Conservation (phyloP, 306 rosid species). For the Cucumis cinereus region DNA sequence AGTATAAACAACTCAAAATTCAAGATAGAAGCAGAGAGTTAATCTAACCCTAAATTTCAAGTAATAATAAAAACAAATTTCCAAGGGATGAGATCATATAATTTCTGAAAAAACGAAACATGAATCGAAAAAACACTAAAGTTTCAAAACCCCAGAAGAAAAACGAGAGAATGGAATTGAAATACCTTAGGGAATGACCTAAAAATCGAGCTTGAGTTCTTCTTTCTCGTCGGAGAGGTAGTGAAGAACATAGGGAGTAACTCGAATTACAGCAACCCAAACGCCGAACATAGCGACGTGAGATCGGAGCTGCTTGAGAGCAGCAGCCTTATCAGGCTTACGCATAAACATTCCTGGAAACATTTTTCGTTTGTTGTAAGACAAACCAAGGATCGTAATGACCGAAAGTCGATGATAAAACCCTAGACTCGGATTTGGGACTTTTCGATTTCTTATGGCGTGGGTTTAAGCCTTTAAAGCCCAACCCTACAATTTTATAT, state of each 20-base stretch:
- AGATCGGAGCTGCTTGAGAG: slow-evolving; percentile 68
- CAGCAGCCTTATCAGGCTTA: slow-evolving; percentile 79
- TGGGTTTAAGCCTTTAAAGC: background rate
- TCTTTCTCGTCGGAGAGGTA: slow-evolving; percentile 52
- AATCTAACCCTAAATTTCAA: background rate
- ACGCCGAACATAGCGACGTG: slow-evolving; percentile 76
- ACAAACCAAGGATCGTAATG: background rate
- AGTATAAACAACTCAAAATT: background rate
- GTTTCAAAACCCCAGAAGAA: background rate
- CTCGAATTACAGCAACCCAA: slow-evolving; percentile 74
- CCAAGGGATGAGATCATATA: background rate
- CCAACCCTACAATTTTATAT: background rate
- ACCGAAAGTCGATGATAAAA: background rate
- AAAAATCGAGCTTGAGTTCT: slow-evolving; percentile 69
- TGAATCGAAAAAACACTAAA: background rate
- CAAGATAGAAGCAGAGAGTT: background rate
- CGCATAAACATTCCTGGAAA: slow-evolving; percentile 95
- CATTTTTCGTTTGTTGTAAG: slow-evolving; percentile 15
- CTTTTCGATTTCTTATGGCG: background rate
- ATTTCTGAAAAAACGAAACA: background rate
- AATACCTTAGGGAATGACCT: background rate
- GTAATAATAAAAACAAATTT: background rate
- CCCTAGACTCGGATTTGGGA: background rate
- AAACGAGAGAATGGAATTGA: background rate
- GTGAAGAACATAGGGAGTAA: slow-evolving; percentile 73